phyloP scores from a whole-genome alignment of 1,139 yeast species.

The Dujonia santamariae region DNA sequence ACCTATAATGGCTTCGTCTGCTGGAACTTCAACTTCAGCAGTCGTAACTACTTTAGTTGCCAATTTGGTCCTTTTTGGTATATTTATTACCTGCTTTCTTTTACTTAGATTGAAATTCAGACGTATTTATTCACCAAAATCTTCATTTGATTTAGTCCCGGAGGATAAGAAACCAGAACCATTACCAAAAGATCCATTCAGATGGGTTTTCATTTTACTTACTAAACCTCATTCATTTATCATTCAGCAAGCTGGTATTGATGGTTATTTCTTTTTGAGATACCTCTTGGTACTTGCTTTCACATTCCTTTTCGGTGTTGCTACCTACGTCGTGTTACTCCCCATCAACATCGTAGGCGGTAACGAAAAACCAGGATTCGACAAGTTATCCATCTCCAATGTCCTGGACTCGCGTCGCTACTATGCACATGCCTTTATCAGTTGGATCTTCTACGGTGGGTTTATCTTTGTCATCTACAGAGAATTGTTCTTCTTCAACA shows the following conservation, averaged over 20 bases:
- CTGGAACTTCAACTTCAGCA: slow-evolving; percentile 57
- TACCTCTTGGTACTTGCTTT: slow-evolving; percentile 48
- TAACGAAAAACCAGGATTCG: slow-evolving; percentile 58
- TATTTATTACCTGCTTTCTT: slow-evolving; percentile 52
- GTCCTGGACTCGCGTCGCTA: slow-evolving; percentile 55
- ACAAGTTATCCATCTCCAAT: slow-evolving; percentile 76
- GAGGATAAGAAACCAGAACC: slow-evolving; percentile 62
- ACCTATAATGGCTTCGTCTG: slow-evolving; percentile 18
- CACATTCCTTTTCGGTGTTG: slow-evolving; percentile 36
- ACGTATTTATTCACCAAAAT: slow-evolving; percentile 69
- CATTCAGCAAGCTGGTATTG: slow-evolving; percentile 56
- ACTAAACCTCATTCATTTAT: slow-evolving; percentile 62
- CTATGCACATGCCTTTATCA: slow-evolving; percentile 82
- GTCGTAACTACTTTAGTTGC: slow-evolving; percentile 59
- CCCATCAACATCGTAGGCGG: slow-evolving; percentile 68
- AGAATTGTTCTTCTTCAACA: slow-evolving; percentile 76
- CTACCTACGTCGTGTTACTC: slow-evolving; percentile 55
- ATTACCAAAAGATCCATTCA: slow-evolving; percentile 58
- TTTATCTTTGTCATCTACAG: slow-evolving; percentile 72
- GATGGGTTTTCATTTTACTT: slow-evolving; percentile 58
- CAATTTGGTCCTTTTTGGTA: slow-evolving; percentile 52
- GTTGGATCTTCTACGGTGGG: slow-evolving; percentile 75
- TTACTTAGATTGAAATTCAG: slow-evolving; percentile 51
- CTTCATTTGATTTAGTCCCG: slow-evolving; percentile 54
- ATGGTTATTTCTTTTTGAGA: slow-evolving; percentile 59